Evolutionary conservation across 805 yeast species (phyloP).

Genomic region (Ogataea nonfermentans): DNA sequence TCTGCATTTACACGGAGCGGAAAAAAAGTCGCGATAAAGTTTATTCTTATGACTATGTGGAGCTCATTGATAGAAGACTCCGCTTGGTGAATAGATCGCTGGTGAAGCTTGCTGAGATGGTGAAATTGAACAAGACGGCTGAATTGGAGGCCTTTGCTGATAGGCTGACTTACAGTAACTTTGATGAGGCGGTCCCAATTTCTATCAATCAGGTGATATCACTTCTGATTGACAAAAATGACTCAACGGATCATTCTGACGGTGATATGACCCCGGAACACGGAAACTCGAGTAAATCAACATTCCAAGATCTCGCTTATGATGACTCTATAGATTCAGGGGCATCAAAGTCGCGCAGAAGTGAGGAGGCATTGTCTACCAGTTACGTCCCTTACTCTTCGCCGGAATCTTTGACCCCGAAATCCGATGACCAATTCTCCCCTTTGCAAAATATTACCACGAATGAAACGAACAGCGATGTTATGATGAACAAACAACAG

Average conservation of each 20-base stretch:
- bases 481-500: conserved; percentile 5
- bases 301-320: conserved; percentile 1
- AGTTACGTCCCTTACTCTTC: conserved; percentile 19
- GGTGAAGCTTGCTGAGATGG: conserved; percentile 38
- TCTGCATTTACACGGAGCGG: conserved; percentile 58
- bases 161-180: conserved; percentile 16
- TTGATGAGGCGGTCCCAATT: conserved; percentile 26
- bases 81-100: conserved; percentile 51
- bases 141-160: conserved; percentile 15
- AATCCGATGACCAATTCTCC: conserved; percentile 23
- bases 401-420: conserved; percentile 28
- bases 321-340: neutral
- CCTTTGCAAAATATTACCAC: conserved; percentile 17
- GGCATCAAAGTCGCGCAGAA: neutral
- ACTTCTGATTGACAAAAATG: conserved; percentile 40
- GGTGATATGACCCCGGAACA: conserved; percentile 23
- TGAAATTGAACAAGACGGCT: conserved; percentile 16
- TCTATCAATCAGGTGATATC: conserved; percentile 50
- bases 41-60: conserved; percentile 62
- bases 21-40: conserved; percentile 52
- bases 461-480: conserved; percentile 12
- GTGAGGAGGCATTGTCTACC: conserved; percentile 2
- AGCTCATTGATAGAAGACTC: conserved; percentile 56
- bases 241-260: conserved; percentile 39
- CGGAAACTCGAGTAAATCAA: neutral